Conservation (phyloP, 2,329 filamentous ascomycete genomes). For the Paradendryphiella salina region DNA sequence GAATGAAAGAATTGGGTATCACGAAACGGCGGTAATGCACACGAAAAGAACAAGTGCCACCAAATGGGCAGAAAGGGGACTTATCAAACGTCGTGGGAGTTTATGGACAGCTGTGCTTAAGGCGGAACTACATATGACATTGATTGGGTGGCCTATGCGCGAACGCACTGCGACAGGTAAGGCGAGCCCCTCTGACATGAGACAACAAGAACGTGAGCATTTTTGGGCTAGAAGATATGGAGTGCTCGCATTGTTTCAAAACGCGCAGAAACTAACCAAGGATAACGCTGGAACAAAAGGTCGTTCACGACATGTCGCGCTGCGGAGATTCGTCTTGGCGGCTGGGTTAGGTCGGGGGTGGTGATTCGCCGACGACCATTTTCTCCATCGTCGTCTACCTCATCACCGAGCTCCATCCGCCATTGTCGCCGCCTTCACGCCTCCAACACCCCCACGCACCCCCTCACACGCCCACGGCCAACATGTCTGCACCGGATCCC, state of each 20-base stretch:
- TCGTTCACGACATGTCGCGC: slow-evolving; percentile 10
- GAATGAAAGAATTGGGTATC: slow-evolving; percentile 35
- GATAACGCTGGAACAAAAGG: not conserved
- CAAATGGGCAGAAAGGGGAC: slow-evolving; percentile 26
- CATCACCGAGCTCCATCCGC: slow-evolving; percentile 32
- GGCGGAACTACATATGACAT: slow-evolving; percentile 27
- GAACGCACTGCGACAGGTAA: slow-evolving; percentile 18
- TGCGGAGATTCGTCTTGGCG: slow-evolving; percentile 25
- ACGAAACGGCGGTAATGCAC: slow-evolving; percentile 20
- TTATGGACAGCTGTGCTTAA: slow-evolving; percentile 47
- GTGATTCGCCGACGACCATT: slow-evolving; percentile 33
- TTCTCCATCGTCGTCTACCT: slow-evolving; percentile 35
- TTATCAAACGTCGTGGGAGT: slow-evolving; percentile 21
- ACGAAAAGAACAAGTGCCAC: slow-evolving; percentile 23
- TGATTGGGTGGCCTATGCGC: slow-evolving; percentile 41
- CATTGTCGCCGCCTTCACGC: slow-evolving; percentile 31
- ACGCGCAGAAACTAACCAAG: not conserved
- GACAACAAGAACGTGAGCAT: slow-evolving; percentile 11
- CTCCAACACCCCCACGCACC: slow-evolving; percentile 39
- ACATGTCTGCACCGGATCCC: slow-evolving; percentile 56
- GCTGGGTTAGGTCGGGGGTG: slow-evolving; percentile 25
- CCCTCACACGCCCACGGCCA: slow-evolving; percentile 27
- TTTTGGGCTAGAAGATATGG: not conserved
- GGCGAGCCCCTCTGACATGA: slow-evolving; percentile 16
- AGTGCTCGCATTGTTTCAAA: not conserved